Base-by-base conservation (phyloP, 164 flowering plant species). In the Houttuynia cordata region DNA sequence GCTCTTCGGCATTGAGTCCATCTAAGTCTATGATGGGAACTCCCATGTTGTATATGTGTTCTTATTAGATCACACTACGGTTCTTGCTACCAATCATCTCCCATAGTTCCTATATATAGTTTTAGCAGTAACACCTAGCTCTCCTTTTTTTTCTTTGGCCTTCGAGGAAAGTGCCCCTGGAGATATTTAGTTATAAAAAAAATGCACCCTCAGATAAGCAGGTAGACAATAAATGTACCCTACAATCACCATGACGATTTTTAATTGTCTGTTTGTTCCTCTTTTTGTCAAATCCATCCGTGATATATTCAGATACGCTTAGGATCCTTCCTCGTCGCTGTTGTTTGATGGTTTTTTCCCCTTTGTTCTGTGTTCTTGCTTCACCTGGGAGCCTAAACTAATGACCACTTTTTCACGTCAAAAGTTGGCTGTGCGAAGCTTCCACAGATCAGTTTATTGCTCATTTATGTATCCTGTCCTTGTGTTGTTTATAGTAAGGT, bases 11-110 rank as follows among this genome's bases (percentile, higher is more conserved):
- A 34, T 77, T 40, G 25, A 86, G 77, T 56, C 77, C 75, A 22
- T 63, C 62, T 17, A 88, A 78, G 64, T 86, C 81, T 58, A 86
- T 79, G 56, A 76, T 73, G 17, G 90, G 90, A 51, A 80, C 70
- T 71, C 74, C 86, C 87, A 83, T 82, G 37, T 58, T 49, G 51
- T 17, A 4, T 17, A 34, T 42, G 51, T 41, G 7, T 1, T 58
- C 8, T 21, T 45, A 40, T 58, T 8, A 40, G 15, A 23, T 45
- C 17, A 45, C 17, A 17, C 3, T 3, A 12, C 17, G 49, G 17
- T 45, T 45, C 17, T 7, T 45, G 49, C 17, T 45, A 8, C 17
- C 14, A 7, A 12, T 45, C 17, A 2, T 10, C 49, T 45, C 14
- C 3, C 17, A 45, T 12, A 14, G 13, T 7, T 45, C 49, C 17